Base-by-base conservation (phyloP, 163 green algal genomes). In the Scenedesmus sp. region DNA sequence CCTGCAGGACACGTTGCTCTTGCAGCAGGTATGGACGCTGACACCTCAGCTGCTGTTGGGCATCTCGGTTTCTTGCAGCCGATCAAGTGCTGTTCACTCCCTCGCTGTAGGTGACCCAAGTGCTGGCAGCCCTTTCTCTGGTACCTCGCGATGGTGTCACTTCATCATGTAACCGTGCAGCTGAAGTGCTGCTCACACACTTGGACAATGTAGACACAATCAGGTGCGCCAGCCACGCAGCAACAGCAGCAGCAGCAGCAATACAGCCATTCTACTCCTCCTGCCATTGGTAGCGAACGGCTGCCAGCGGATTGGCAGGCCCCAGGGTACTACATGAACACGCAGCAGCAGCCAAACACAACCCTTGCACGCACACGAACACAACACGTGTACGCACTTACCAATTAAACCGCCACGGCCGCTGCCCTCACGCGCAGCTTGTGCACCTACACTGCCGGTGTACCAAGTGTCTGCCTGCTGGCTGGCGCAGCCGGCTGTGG, bases 381-480 rank as follows among this genome's bases (percentile, higher is more conserved):
- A 33, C n/a, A 49, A 35, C 15, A 1, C 49, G 12, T 35, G 59
- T 22, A 35, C 59, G 24, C 9, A 5, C 24, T n/a, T n/a, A n/a
- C n/a, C n/a, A n/a, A n/a, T n/a, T n/a, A n/a, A n/a, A n/a, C n/a
- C n/a, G n/a, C n/a, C 22, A 5, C 35, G 4, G 33, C 30, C 42
- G 26, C 79, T 68, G 37, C 44, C 37, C 18, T 37, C 2, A 44
- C 33, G 7, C 26, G 82, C 83, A 88, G 83, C 56, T 44, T 88
- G 35, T 80, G 51, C 56, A 81, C 81, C 30, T 72, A 86, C 81
- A 86, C 59, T 37, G 37, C 37, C 56, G 35, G 83, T 18, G 51
- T 73, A 24, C 59, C 56, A 56, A 81, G 83, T 35, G 59, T 80
- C 15, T 88, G 83, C 37, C 37, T 88, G 35, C 37, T 88, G 56